phyloP scores from a whole-genome alignment of 805 yeast genomes.

The Saccharomyces mikatae region DNA sequence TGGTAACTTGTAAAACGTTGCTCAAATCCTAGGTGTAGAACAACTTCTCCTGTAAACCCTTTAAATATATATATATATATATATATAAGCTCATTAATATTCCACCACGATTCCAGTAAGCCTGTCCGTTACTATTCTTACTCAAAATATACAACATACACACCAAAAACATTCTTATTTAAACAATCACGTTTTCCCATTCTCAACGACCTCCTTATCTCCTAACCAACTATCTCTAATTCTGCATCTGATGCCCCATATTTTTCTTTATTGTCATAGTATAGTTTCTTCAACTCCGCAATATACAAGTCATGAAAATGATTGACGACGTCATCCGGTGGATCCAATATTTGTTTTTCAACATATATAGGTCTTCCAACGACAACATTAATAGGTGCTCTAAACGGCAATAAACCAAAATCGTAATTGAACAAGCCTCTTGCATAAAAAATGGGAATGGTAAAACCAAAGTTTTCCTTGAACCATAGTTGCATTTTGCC shows the following conservation, averaged over 20 bases:
- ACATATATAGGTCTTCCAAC: conserved; percentile 60
- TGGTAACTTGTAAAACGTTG: conserved; percentile 47
- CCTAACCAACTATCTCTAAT: conserved; percentile 23
- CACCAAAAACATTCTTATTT: not conserved
- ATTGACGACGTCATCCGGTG: conserved; percentile 45
- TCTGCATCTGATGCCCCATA: conserved; percentile 30
- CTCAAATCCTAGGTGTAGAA: not conserved
- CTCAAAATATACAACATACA: not conserved
- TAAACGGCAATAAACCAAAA: conserved; percentile 81
- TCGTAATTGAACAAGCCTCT: conserved; percentile 89
- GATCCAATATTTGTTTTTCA: conserved; percentile 39
- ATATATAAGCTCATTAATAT: not conserved
- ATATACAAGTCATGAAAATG: conserved; percentile 68
- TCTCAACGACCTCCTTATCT: not conserved
- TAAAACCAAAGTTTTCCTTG: conserved; percentile 67
- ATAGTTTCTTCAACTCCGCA: conserved; percentile 52
- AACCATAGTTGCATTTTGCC: conserved; percentile 61
- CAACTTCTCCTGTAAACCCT: not conserved
- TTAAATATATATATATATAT: not conserved
- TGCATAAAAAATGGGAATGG: conserved; percentile 86
- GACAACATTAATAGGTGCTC: conserved; percentile 72
- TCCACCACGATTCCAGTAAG: not conserved
- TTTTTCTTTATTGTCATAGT: conserved; percentile 53
- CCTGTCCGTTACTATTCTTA: not conserved
- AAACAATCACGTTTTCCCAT: not conserved